Evolutionary conservation across 1,284 basidiomycete species (phyloP).

Genomic region (Leccinum pallidistipes): DNA sequence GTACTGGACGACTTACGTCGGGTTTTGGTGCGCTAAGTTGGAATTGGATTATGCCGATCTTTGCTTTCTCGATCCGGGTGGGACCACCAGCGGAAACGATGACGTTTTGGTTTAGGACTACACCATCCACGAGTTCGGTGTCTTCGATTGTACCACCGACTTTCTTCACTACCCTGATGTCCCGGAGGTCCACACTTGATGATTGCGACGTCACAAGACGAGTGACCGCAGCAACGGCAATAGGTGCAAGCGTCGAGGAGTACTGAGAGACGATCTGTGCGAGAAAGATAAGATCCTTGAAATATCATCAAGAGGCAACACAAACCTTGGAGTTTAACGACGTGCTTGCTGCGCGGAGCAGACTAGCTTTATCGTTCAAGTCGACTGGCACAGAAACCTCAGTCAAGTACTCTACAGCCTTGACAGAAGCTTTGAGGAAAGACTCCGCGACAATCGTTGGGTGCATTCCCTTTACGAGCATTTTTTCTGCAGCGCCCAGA

Average conservation of each 20-base stretch:
- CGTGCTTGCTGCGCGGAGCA: slow-evolving; percentile 93
- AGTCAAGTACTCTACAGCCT: slow-evolving; percentile 92
- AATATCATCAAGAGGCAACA: not conserved
- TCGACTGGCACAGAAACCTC: slow-evolving; percentile 95
- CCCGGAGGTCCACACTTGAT: slow-evolving; percentile 93
- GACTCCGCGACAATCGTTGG: slow-evolving; percentile 97
- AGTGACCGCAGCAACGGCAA: slow-evolving; percentile 95
- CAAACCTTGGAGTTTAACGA: slow-evolving; percentile 93
- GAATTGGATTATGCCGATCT: slow-evolving; percentile 98
- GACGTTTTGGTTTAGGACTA: slow-evolving; percentile 96
- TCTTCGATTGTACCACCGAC: slow-evolving; percentile 99
- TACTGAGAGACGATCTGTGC: slow-evolving; percentile 97
- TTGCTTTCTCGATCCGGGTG: slow-evolving; percentile 96
- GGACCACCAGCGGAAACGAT: slow-evolving; percentile 91
- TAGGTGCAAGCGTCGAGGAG: slow-evolving; percentile 95
- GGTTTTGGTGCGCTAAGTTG: slow-evolving; percentile 98
- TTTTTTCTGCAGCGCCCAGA: slow-evolving; percentile 94
- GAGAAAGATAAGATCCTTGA: slow-evolving; percentile 11
- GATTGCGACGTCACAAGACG: slow-evolving; percentile 85
- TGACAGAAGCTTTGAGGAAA: slow-evolving; percentile 90
- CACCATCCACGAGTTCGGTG: slow-evolving; percentile 95
- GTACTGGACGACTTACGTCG: slow-evolving; percentile 61
- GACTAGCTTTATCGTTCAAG: slow-evolving; percentile 82
- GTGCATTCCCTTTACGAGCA: slow-evolving; percentile 96
- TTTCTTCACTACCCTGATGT: slow-evolving; percentile 97